Base-by-base conservation (phyloP, 805 yeast species). In the Myxozyma lipomycoides region DNA sequence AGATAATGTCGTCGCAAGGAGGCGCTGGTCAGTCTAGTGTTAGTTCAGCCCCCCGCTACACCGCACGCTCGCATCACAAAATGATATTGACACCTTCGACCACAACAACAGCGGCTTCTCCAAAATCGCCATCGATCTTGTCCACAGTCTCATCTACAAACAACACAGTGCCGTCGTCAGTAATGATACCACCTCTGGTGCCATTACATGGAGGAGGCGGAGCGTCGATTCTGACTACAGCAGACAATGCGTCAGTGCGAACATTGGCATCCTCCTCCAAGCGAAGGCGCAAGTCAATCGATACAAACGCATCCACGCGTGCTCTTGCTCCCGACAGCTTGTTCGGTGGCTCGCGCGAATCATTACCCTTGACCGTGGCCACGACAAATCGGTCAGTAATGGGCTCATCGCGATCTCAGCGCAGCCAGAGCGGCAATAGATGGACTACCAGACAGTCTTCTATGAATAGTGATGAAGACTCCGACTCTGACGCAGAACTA, bases 211-310 rank as follows among this genome's bases (percentile, higher is more conserved):
- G 36, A 15, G 4, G 18, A 22, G 17, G 23, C 35, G 22, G 23
- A 9, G 39, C 25, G 36, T 28, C 32, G 32, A 28, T 28, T 12
- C 32, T 28, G 32, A 40, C 43, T 7, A 18, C 43, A 15, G 15
- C 17, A 21, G 59, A 55, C 39, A 55, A 25, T n/a, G 59, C 59
- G 22, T 55, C 59, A 10, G 51, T 55, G 25, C 34, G 46, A 15
- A 55, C 59, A 32, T 46, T 55, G 23, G 59, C 59, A 21, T 46
- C 52, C 43, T 55, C 59, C 34, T 55, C 59, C 9, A 55, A 55
- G 46, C 49, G 59, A 40, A 48, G 59, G 37, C 49, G 59, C 9
- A 55, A 45, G 50, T 46, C 52, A 37, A 41, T 55, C 17, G 59
- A 55, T 30, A 55, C 59, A 32, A 55, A 55, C 28, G 59, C 59